These are phyloP conservation scores for Monilinia laxa DNA, from an alignment of 2,329 filamentous ascomycete species.

Conservation along the genomic window DNA sequence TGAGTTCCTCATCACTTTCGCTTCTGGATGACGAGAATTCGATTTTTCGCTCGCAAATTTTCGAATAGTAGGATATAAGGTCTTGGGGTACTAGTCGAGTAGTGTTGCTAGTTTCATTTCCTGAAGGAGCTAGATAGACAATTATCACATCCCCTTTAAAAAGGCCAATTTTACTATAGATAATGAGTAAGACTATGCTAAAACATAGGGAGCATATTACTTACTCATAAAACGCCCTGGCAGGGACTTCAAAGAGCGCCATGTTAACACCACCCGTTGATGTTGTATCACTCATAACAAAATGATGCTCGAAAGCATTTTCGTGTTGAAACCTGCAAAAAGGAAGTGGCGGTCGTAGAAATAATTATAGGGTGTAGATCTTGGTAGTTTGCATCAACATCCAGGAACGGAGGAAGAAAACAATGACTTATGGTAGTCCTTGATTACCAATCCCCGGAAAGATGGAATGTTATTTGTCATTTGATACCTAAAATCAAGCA, in stretches of 20 bases:
- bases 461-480: not conserved
- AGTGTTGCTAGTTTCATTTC: no score
- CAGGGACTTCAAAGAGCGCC: not conserved
- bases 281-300: not conserved
- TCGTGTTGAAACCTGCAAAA: not conserved
- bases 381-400: not conserved
- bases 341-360: not conserved
- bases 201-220: not conserved
- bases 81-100: not conserved
- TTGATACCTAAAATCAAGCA: not conserved
- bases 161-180: not conserved
- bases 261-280: not conserved
- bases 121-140: not conserved
- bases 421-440: not conserved
- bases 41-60: not conserved
- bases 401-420: not conserved
- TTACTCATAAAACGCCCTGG: not conserved
- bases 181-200: not conserved
- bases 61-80: not conserved
- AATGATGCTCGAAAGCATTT: not conserved
- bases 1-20: no score
- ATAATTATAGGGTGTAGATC: not conserved
- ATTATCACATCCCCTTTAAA: not conserved
- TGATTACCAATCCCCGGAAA: not conserved
- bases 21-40: not conserved